Evolutionary conservation across 2,329 filamentous ascomycete genomes (phyloP), one percentile per base, ranked within the genome.

Genomic region (Mycosphaerelloides madeirae): DNA sequence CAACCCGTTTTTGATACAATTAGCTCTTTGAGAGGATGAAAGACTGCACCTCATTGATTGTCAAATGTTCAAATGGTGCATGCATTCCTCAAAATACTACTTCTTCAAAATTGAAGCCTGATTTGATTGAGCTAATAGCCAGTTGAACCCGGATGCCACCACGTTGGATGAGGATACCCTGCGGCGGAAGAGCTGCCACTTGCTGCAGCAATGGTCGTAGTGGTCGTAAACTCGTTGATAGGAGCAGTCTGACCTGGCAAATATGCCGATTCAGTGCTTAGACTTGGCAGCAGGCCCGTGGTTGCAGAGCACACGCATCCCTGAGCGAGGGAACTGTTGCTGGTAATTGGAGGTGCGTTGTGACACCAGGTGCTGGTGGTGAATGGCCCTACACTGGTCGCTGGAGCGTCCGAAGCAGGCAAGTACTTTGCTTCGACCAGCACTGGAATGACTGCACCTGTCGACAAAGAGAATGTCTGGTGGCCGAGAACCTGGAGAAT

Each of bases 361-460:
- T 61, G 59, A 40, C 64, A 67, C 53, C 60, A 62, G 8, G 61
- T 57, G 14, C 52, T 62, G 7, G 59, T 57, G 3, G 63, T 65
- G 54, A 56, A 66, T 1, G 63, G 50, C 25, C 46, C 44, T 6
- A 52, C 54, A 12, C 47, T 65, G 0, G 61, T 63, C 0, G 65
- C 65, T 6, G 65, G 49, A 2, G 64, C 58, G 6, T 52, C 51
- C 4, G 55, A 43, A 13, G 60, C 61, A 15, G 61, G 58, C 6
- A 72, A 42, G 1, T 66, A 74, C 53, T 77, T 71, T 1, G 77
- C 80, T 63, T 77, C 79, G 28, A 87, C 76, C 1, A 87, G 70
- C 2, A 84, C 80, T 0, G 83, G 82, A 20, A 87, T 82, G 6
- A 83, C 76, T 45, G 80, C 76, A 7, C 84, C 83, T 0, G 84